Conservation (phyloP, 2,329 filamentous ascomycete genomes). For the Cordyceps fumosorosea region DNA sequence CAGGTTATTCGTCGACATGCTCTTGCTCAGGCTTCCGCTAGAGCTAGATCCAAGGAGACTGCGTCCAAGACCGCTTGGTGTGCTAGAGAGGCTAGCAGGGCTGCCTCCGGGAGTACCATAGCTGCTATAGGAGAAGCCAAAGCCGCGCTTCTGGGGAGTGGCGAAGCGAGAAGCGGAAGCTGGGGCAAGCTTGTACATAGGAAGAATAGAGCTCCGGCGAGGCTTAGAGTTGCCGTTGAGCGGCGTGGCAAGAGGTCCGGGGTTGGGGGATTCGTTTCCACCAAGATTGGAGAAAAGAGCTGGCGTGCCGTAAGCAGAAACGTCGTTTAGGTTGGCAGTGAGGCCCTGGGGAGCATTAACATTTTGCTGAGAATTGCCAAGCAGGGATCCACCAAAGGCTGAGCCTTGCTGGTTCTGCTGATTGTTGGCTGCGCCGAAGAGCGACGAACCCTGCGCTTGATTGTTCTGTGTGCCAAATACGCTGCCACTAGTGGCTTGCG, state of each 20-base stretch:
- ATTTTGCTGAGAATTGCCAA: slow-evolving; percentile 46
- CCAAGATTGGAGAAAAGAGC: slow-evolving; percentile 75
- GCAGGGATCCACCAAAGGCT: slow-evolving; percentile 47
- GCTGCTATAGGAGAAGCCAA: slow-evolving; percentile 87
- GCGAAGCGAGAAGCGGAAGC: slow-evolving; percentile 70
- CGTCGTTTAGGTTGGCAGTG: slow-evolving; percentile 72
- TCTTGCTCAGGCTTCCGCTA: slow-evolving; percentile 72
- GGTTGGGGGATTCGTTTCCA: slow-evolving; percentile 57
- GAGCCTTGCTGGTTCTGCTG: slow-evolving; percentile 43
- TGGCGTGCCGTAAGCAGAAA: slow-evolving; percentile 84
- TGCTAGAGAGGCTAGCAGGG: slow-evolving; percentile 58
- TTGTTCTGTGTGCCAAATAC: slow-evolving; percentile 48
- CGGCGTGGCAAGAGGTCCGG: slow-evolving; percentile 87
- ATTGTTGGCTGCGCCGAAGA: slow-evolving; percentile 42
- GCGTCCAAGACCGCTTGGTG: slow-evolving; percentile 59
- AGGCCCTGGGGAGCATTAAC: slow-evolving; percentile 55
- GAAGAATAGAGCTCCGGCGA: slow-evolving; percentile 72
- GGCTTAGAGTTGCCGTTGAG: slow-evolving; percentile 68
- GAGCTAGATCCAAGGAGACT: slow-evolving; percentile 62
- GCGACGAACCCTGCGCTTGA: slow-evolving; percentile 35
- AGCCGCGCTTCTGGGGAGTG: slow-evolving; percentile 81
- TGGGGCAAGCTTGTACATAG: slow-evolving; percentile 82
- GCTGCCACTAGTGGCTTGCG: slow-evolving; percentile 37
- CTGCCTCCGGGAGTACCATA: slow-evolving; percentile 75
- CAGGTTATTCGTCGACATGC: slow-evolving; percentile 79